These are phyloP conservation scores for Sporothrix pallida DNA, from an alignment of 2,329 filamentous ascomycete species.

Conservation along the genomic window DNA sequence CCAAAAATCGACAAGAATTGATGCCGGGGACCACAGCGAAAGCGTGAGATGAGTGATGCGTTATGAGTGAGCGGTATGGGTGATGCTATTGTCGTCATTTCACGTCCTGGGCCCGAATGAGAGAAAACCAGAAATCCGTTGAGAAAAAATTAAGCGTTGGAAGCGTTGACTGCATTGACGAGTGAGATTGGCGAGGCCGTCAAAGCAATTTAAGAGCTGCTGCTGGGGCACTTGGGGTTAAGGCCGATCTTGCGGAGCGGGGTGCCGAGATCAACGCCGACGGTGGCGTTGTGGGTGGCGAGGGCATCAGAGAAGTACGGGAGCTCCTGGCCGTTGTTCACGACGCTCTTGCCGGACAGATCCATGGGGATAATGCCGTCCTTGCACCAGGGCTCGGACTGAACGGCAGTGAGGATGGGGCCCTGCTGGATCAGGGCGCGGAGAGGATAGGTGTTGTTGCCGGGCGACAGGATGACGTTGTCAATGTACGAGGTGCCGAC, in stretches of 20 bases:
- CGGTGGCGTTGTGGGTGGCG: slow-evolving; percentile 55
- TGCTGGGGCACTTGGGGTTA: slow-evolving; percentile 39
- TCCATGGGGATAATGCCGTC: slow-evolving; percentile 60
- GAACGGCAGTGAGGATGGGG: slow-evolving; percentile 53
- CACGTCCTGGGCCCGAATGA: not conserved
- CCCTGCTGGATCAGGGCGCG: slow-evolving; percentile 59
- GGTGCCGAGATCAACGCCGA: slow-evolving; percentile 58
- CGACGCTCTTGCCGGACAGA: slow-evolving; percentile 59
- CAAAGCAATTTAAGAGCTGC: not conserved
- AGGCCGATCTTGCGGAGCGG: slow-evolving; percentile 49
- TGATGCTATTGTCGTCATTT: too few species aligned
- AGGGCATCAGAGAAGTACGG: slow-evolving; percentile 64
- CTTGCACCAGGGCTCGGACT: slow-evolving; percentile 56
- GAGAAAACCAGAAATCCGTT: not conserved
- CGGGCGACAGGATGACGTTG: slow-evolving; percentile 64
- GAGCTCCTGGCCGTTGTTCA: slow-evolving; percentile 58
- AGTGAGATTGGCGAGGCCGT: not conserved
- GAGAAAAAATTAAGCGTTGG: not conserved
- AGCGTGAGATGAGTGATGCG: not conserved
- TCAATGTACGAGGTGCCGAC: slow-evolving; percentile 64
- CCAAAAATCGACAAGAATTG: not conserved
- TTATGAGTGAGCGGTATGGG: too few species aligned
- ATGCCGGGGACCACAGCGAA: not conserved
- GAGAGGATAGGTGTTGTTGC: slow-evolving; percentile 62
- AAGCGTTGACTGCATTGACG: not conserved